Percentiles rank a stretch among this genome's conserved stretches.
These are phyloP conservation scores for Penicillium pancosmium DNA, from an alignment of 495 filamentous ascomycete genomes.

Conservation along the genomic window DNA sequence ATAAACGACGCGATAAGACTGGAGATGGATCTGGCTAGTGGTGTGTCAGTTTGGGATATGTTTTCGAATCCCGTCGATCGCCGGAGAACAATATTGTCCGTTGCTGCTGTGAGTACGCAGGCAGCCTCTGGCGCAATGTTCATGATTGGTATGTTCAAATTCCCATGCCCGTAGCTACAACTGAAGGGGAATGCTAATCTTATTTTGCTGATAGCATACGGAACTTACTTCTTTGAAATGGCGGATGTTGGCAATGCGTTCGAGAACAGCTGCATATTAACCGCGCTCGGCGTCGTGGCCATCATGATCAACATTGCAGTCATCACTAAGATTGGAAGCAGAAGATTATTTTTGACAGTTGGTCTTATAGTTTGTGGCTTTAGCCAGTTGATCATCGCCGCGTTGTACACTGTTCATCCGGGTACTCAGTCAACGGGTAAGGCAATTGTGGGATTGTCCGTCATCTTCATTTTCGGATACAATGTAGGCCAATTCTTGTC, in stretches of 20 bases:
- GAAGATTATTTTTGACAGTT: slow-evolving; percentile 53
- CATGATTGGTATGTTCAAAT: slow-evolving; percentile 45
- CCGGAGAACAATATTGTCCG: slow-evolving; percentile 51
- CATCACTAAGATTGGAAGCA: slow-evolving; percentile 56
- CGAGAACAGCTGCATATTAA: slow-evolving; percentile 59
- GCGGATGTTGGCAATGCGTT: slow-evolving; percentile 61
- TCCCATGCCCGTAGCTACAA: neutral
- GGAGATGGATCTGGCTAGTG: slow-evolving; percentile 47
- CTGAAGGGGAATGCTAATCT: neutral
- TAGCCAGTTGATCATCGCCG: slow-evolving; percentile 55
- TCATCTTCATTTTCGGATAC: slow-evolving; percentile 60
- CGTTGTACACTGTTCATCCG: slow-evolving; percentile 53
- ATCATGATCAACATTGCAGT: slow-evolving; percentile 57
- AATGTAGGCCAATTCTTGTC: slow-evolving; percentile 36
- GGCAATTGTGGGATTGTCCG: slow-evolving; percentile 54
- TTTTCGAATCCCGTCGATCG: slow-evolving; percentile 56
- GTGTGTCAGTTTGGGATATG: slow-evolving; percentile 51
- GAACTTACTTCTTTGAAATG: slow-evolving; percentile 69
- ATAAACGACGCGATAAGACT: slow-evolving; percentile 55
- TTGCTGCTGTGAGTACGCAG: slow-evolving; percentile 55
- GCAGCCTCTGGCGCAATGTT: slow-evolving; percentile 64
- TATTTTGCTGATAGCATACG: slow-evolving; percentile 42
- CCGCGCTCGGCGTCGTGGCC: slow-evolving; percentile 57
- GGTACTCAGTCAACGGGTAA: slow-evolving; percentile 42
- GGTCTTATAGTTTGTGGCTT: slow-evolving; percentile 58